Percentiles rank a stretch among this genome's conserved stretches.
Evolutionary conservation across 371 early-diverging fungal genomes (phyloP).

Genomic region (Mortierella sp.): DNA sequence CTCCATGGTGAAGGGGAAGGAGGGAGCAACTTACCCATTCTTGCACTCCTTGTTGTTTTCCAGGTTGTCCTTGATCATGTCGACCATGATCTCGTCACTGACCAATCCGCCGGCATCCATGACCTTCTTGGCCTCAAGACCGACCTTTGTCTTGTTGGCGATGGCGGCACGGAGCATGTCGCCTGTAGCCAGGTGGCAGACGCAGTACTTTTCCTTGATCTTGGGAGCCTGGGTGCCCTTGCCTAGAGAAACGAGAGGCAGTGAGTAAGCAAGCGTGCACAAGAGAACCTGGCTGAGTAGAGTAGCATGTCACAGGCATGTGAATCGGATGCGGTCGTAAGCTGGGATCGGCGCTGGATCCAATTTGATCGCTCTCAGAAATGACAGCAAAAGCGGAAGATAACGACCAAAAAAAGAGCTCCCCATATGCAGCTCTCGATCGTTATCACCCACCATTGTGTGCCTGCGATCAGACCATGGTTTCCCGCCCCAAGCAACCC

Average conservation of each 20-base stretch:
- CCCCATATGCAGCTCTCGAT: constrained; percentile 8
- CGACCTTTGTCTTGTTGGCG: constrained; percentile 89
- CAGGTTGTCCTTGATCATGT: constrained; percentile 96
- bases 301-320: constrained; percentile 24
- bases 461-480: constrained; percentile 34
- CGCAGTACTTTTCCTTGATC: constrained; percentile 94
- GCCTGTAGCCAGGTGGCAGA: constrained; percentile 98
- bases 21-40: constrained; percentile 73
- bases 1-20: neutral
- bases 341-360: constrained; percentile 28
- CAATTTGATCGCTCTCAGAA: constrained; percentile 46
- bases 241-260: constrained; percentile 58
- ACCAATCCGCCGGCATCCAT: constrained; percentile 99
- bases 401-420: constrained; percentile 2
- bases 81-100: constrained; percentile 97
- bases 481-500: neutral
- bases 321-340: constrained; percentile 10
- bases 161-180: constrained; percentile 99
- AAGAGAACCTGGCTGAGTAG: neutral
- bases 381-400: neutral
- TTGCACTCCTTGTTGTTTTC: constrained; percentile 92
- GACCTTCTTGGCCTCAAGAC: constrained; percentile 95
- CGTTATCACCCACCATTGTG: constrained; percentile 16
- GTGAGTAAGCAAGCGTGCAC: neutral
- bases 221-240: constrained; percentile 98